Percentiles rank a stretch among this genome's conserved stretches.
Conservation (phyloP, 495 filamentous ascomycete genomes). For the Penicillium subrubescens region DNA sequence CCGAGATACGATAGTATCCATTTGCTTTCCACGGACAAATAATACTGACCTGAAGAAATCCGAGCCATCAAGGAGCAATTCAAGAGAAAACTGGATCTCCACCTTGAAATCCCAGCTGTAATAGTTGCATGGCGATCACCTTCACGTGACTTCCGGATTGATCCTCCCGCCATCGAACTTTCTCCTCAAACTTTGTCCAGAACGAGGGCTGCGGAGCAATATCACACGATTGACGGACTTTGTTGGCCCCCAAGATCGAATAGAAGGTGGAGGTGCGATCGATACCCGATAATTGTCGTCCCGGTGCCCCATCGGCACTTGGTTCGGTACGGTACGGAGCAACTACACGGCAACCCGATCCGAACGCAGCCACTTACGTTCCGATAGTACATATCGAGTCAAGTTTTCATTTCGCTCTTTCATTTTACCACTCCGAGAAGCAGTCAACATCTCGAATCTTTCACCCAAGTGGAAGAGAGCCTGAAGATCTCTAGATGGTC, state of each 20-base stretch:
- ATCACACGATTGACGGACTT: neutral
- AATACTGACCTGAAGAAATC: neutral
- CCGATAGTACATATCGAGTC: neutral
- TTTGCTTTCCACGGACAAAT: neutral
- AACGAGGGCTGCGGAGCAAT: neutral
- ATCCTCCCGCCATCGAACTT: neutral
- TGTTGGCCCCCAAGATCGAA: neutral
- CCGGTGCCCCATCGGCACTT: constrained; percentile 28
- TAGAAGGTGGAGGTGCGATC: neutral
- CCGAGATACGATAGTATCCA: neutral
- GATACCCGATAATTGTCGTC: neutral
- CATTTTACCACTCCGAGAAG: neutral
- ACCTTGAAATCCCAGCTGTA: neutral
- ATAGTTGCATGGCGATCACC: neutral
- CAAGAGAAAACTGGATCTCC: neutral
- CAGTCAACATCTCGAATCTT: too few species aligned
- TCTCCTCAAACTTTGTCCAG: neutral
- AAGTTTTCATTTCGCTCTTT: neutral
- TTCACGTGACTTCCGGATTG: neutral
- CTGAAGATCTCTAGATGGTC: neutral
- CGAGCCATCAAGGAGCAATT: neutral
- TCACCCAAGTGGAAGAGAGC: neutral
- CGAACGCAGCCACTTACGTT: constrained; percentile 15
- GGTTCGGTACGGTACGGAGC: constrained; percentile 35
- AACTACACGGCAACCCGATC: constrained; percentile 35